Evolutionary conservation across 148 eudicot species (phyloP).

Genomic region (Rhododendron williamsianum): DNA sequence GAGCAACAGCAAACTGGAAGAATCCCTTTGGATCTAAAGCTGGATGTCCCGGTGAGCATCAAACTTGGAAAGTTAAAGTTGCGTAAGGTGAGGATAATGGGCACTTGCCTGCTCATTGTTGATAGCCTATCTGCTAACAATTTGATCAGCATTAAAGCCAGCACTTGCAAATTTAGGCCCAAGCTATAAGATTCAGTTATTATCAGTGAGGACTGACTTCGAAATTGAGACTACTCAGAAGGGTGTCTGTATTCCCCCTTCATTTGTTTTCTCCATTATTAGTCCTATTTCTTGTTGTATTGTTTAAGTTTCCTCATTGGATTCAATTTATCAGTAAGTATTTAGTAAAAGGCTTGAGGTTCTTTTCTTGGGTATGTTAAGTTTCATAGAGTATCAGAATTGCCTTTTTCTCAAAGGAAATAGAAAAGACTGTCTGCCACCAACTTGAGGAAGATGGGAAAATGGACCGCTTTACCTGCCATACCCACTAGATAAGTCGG

Average conservation of each 20-base stretch:
- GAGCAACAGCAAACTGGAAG: conserved; percentile 73
- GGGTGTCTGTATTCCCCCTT: background rate
- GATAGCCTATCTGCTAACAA: conserved; percentile 62
- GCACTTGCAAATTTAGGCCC: conserved; percentile 54
- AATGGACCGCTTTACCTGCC: background rate
- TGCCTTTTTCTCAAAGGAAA: background rate
- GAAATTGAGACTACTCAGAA: background rate
- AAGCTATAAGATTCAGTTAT: conserved; percentile 39
- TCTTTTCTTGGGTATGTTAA: background rate
- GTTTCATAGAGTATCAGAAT: background rate
- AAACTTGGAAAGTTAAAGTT: conserved; percentile 59
- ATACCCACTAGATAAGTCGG: background rate
- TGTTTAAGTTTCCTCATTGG: background rate
- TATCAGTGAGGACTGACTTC: conserved; percentile 1
- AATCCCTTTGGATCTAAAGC: conserved; percentile 65
- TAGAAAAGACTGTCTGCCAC: background rate
- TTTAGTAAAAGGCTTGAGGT: background rate
- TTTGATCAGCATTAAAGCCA: conserved; percentile 58
- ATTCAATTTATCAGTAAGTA: too few relatives aligned
- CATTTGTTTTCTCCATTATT: background rate
- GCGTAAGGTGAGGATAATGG: conserved; percentile 56
- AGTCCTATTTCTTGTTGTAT: background rate
- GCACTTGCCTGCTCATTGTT: conserved; percentile 55
- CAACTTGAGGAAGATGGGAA: background rate
- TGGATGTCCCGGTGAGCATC: conserved; percentile 62